Evolutionary conservation across 2,329 filamentous ascomycete genomes (phyloP).

Genomic region (Talaromyces funiculosus): DNA sequence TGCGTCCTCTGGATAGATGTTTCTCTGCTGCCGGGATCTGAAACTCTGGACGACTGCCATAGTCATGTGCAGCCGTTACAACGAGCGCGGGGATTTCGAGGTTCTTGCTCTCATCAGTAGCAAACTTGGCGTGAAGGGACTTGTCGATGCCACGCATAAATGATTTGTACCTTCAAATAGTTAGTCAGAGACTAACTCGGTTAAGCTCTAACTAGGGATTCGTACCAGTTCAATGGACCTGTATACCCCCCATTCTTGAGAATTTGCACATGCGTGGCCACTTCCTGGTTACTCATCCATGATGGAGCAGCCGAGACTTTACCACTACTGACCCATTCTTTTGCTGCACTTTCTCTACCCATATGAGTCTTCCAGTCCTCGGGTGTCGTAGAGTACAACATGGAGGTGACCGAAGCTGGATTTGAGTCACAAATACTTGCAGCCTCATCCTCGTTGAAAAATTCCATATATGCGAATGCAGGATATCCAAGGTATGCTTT

Average conservation of each 20-base stretch:
- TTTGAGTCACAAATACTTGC: background rate
- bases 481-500: constrained; percentile 5
- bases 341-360: background rate
- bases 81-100: constrained; percentile 4
- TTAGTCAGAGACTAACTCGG: background rate
- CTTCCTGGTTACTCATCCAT: constrained; percentile 9
- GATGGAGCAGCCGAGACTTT: constrained; percentile 7
- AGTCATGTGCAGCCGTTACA: constrained; percentile 2
- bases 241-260: constrained; percentile 9
- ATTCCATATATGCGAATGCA: constrained; percentile 2
- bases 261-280: constrained; percentile 4
- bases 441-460: constrained; percentile 9
- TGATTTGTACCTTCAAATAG: constrained; percentile 6
- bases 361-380: constrained; percentile 6
- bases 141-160: constrained; percentile 2
- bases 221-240: constrained; percentile 11
- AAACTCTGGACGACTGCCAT: constrained; percentile 2
- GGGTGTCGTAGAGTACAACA: constrained; percentile 5
- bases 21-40: constrained; percentile 4
- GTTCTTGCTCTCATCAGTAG: constrained; percentile 9
- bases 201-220: background rate
- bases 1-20: background rate
- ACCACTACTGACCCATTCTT: constrained; percentile 5
- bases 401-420: constrained; percentile 1
- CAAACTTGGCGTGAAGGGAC: background rate